phyloP scores from a whole-genome alignment of 2,329 filamentous ascomycete genomes.

The Mariannaea elegans region DNA sequence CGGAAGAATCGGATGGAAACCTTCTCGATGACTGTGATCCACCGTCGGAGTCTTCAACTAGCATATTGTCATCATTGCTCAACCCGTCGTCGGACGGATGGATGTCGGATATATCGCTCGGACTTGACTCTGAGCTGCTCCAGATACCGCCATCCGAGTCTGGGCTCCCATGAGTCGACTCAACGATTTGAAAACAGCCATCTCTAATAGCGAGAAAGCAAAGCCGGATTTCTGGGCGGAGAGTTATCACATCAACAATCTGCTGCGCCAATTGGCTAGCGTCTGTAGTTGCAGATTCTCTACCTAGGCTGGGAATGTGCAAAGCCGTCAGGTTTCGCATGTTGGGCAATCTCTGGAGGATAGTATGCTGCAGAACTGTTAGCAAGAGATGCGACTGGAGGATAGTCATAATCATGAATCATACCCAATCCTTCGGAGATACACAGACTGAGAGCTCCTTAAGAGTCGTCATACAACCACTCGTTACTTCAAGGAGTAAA shows the following conservation, averaged over 20 bases:
- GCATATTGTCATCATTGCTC: constrained; percentile 13
- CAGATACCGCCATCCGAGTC: constrained; percentile 18
- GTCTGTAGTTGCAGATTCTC: constrained; percentile 3
- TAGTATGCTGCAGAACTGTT: constrained; percentile 18
- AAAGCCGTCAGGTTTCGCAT: constrained; percentile 21
- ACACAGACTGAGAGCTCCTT: constrained; percentile 24
- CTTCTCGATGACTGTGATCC: constrained; percentile 23
- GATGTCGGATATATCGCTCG: constrained; percentile 11
- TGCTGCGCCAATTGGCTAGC: constrained; percentile 14
- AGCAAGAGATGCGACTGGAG: not conserved
- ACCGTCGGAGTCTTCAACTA: constrained; percentile 19
- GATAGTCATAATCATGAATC: not conserved
- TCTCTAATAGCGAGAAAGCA: constrained; percentile 20
- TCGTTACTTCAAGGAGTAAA: constrained; percentile 24
- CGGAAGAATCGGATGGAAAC: constrained; percentile 1
- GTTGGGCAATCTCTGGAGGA: constrained; percentile 24
- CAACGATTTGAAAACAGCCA: constrained; percentile 20
- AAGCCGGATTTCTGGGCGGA: constrained; percentile 21
- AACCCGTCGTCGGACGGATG: constrained; percentile 15
- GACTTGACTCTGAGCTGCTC: constrained; percentile 14
- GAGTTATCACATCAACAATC: constrained; percentile 26
- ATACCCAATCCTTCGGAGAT: constrained; percentile 20
- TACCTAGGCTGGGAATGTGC: constrained; percentile 20
- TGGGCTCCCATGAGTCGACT: constrained; percentile 5
- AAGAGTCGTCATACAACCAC: constrained; percentile 22